These are phyloP conservation scores for Metschnikowia henanensis DNA, from an alignment of 805 yeast genomes.

Conservation along the genomic window DNA sequence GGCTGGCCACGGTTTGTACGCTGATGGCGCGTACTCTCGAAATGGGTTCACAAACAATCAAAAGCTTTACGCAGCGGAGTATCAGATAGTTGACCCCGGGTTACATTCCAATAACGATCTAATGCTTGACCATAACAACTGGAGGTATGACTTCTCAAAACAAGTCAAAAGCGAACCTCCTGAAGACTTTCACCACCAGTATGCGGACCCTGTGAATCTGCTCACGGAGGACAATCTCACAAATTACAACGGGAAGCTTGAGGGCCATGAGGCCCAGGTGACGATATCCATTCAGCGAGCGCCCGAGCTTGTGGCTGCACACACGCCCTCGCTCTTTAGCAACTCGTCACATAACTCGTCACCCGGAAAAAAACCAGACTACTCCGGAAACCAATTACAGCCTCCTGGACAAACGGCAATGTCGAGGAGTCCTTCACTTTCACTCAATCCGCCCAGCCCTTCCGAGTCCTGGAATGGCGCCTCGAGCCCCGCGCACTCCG, in stretches of 20 bases:
- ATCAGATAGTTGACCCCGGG: background rate
- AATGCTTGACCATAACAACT: constrained; percentile 1
- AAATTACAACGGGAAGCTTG: constrained; percentile 16
- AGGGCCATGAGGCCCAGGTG: constrained; percentile 13
- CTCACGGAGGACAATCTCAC: constrained; percentile 20
- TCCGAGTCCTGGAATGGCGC: constrained; percentile 6
- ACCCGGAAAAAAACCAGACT: constrained; percentile 33
- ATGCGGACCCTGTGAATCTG: constrained; percentile 1
- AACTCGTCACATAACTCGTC: constrained; percentile 44
- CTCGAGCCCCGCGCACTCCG: constrained; percentile 8
- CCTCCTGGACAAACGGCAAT: constrained; percentile 6
- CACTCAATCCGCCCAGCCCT: constrained; percentile 8
- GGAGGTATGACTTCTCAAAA: background rate
- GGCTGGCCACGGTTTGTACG: background rate
- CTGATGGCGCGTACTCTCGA: background rate
- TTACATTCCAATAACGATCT: background rate
- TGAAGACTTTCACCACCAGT: constrained; percentile 1
- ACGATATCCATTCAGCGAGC: constrained; percentile 23
- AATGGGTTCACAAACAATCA: background rate
- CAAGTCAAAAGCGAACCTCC: constrained; percentile 6
- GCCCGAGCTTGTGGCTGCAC: constrained; percentile 34
- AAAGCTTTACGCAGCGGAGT: background rate
- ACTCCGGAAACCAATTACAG: constrained; percentile 7
- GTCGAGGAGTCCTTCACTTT: constrained; percentile 8
- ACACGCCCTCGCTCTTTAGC: constrained; percentile 58